Base-by-base conservation (phyloP, 352 stramenopile species). In the Globisporangium recalcitrans region DNA sequence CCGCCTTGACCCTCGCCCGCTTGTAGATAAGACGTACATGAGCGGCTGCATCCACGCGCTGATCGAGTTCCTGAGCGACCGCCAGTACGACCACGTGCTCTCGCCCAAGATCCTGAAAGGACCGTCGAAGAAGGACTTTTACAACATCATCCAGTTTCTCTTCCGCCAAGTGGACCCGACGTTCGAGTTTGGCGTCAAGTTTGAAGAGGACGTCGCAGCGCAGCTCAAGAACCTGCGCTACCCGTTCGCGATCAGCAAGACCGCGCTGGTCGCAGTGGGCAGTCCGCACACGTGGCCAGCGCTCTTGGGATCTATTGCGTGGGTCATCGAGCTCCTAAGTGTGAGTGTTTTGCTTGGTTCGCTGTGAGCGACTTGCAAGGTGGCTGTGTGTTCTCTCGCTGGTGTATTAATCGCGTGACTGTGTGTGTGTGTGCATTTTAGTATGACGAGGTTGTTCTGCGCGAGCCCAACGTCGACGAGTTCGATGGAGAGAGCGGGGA, bases 121-220 rank as follows among this genome's bases (percentile, higher is more conserved):
- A 3, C 96, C 97, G 4, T 98, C 94, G 16, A 96, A 96, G 42
- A 98, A 98, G 63, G 97, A 99, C 68, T 99, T 99, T 68, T 86
- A 85, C 63, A 95, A 98, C 67, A 98, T 99, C 61, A 84, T 99
- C 57, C 85, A 91, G 22, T 99, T 99, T 66, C 73, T 99, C 31
- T 97, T 99, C 59, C 80, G 91, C 11, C 77, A 95, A 52, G 70
- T 99, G 22, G 97, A 99, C 70, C 81, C 90, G n/a, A 97, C 79
- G 51, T 94, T 93, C 57, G 74, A 85, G 60, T 90, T 92, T 56
- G 74, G 76, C 9, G 40, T 71, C 57, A 91, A 92, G 62, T 81
- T 91, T 16, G 85, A 95, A 72, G 80, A 91, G 36, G 84, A 93
- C 53, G 74, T 95, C 29, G 79, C 77, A 13, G 57, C 67, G 40